Percentiles rank a stretch among this genome's conserved stretches.
These are phyloP conservation scores for Prunus mongolica DNA, from an alignment of 306 rosid genomes.

Conservation along the genomic window DNA sequence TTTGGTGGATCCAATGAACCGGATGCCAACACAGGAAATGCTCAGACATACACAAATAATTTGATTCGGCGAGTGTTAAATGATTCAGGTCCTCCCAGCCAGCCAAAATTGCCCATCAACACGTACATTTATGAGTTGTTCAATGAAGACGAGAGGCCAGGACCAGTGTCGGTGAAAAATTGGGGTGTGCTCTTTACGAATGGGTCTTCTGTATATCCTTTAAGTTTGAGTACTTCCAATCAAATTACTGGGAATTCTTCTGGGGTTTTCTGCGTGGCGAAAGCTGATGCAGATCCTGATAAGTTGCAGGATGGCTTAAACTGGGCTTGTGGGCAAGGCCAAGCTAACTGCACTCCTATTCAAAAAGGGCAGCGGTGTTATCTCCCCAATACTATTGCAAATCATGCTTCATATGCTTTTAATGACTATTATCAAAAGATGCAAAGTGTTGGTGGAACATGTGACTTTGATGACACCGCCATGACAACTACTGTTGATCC, in stretches of 20 bases:
- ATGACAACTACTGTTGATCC: constrained; percentile 54
- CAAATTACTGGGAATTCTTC: constrained; percentile 52
- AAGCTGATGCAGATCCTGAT: constrained; percentile 61
- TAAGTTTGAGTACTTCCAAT: constrained; percentile 40
- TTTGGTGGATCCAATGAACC: constrained; percentile 75
- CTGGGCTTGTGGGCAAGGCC: constrained; percentile 97
- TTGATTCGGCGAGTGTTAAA: constrained; percentile 72
- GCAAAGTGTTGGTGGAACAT: constrained; percentile 74
- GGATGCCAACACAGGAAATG: constrained; percentile 72
- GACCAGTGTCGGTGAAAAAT: constrained; percentile 61
- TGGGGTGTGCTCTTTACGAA: constrained; percentile 70
- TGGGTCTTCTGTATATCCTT: constrained; percentile 65
- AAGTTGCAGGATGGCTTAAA: constrained; percentile 68
- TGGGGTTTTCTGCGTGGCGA: constrained; percentile 65
- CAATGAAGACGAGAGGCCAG: constrained; percentile 89
- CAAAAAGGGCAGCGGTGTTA: constrained; percentile 69
- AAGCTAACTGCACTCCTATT: constrained; percentile 69
- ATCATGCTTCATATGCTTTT: constrained; percentile 89
- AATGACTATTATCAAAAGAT: constrained; percentile 82
- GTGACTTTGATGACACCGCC: constrained; percentile 85
- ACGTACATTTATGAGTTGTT: constrained; percentile 82
- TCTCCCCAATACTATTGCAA: constrained; percentile 53
- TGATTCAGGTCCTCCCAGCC: constrained; percentile 92
- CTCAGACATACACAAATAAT: constrained; percentile 58
- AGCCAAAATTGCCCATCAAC: constrained; percentile 62